Conservation (phyloP, 192 early-diverging fungal species). For the Gonapodya prolifera region DNA sequence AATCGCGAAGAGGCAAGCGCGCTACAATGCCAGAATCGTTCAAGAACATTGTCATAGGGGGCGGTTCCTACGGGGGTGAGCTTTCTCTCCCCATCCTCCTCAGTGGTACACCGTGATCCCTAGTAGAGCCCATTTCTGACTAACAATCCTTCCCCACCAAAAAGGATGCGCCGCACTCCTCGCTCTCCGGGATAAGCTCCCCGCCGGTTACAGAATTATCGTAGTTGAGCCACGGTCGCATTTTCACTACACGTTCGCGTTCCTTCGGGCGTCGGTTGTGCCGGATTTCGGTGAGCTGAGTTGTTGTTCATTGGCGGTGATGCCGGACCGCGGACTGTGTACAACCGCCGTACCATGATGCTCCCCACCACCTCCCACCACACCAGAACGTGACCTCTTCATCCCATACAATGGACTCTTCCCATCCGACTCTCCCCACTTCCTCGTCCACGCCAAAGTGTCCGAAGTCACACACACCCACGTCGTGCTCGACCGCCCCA, state of each 20-base stretch:
- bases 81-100: neutral
- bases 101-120: neutral
- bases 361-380: neutral
- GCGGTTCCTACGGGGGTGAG: slow-evolving; percentile 34
- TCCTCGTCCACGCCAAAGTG: slow-evolving; percentile 27
- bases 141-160: slow-evolving; percentile 9
- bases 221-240: slow-evolving; percentile 44
- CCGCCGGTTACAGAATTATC: slow-evolving; percentile 33
- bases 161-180: slow-evolving; percentile 12
- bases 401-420: slow-evolving; percentile 36
- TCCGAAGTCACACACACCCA: slow-evolving; percentile 26
- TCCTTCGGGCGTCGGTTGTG: slow-evolving; percentile 43
- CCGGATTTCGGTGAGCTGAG: slow-evolving; percentile 20
- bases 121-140: neutral
- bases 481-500: slow-evolving; percentile 41
- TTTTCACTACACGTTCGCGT: slow-evolving; percentile 49
- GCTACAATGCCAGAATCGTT: no score
- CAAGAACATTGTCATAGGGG: slow-evolving; percentile 26
- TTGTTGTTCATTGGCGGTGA: no score
- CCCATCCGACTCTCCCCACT: slow-evolving; percentile 15
- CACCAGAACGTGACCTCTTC: slow-evolving; percentile 44
- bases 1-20: no score
- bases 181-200: slow-evolving; percentile 17
- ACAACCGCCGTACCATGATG: neutral
- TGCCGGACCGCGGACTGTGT: no score